Conservation (phyloP, 352 stramenopile species). For the Pythium phragmitis region DNA sequence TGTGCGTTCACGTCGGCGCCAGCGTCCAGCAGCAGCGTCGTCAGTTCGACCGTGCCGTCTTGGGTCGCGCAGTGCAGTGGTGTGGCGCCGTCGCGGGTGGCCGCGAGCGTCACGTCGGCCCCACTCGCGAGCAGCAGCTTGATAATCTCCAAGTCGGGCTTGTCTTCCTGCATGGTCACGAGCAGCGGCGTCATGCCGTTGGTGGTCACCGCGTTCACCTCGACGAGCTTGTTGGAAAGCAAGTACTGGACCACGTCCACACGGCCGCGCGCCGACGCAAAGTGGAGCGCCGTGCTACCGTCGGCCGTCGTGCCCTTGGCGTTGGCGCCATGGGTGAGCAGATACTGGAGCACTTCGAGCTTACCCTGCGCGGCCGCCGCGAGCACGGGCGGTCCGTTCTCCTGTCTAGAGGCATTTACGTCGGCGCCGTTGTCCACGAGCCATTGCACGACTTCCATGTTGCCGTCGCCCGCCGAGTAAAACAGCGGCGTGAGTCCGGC, state of each 20-base stretch:
- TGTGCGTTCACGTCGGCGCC: conserved; percentile 29
- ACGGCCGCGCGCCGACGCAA: conserved; percentile 19
- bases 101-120: conserved; percentile 11
- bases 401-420: conserved; percentile 19
- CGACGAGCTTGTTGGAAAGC: conserved; percentile 21
- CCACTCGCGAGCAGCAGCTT: conserved; percentile 22
- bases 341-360: conserved; percentile 20
- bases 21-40: conserved; percentile 20
- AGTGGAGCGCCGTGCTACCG: conserved; percentile 30
- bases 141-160: conserved; percentile 17
- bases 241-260: conserved; percentile 19
- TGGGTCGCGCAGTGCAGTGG: conserved; percentile 29
- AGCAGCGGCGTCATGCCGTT: conserved; percentile 31
- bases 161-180: conserved; percentile 22
- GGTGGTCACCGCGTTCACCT: conserved; percentile 23
- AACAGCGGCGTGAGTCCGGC: conserved; percentile 30
- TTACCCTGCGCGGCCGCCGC: conserved; percentile 28
- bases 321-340: conserved; percentile 18
- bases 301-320: conserved; percentile 13
- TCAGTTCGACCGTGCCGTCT: conserved; percentile 19
- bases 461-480: conserved; percentile 22
- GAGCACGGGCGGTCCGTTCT: conserved; percentile 27
- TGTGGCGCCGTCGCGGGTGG: conserved; percentile 23
- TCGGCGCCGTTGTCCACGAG: conserved; percentile 29
- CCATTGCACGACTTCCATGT: conserved; percentile 21